These are phyloP conservation scores for Colletotrichum endophyticum DNA, from an alignment of 2,329 filamentous ascomycete genomes.

Conservation along the genomic window DNA sequence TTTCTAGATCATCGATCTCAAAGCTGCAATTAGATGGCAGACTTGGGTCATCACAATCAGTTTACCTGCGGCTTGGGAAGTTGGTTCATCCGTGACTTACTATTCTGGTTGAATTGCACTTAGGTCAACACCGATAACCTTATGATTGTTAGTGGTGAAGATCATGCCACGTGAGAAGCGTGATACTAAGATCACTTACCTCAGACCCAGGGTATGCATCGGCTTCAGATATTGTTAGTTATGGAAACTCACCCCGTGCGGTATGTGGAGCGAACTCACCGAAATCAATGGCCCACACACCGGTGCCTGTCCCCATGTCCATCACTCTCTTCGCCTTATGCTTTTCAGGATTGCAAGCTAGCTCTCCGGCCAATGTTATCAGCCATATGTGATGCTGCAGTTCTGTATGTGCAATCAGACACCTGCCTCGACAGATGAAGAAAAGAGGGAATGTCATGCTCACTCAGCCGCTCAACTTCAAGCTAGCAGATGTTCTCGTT, in stretches of 20 bases:
- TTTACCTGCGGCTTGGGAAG: background rate
- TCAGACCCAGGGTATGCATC: constrained; percentile 33
- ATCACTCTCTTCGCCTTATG: constrained; percentile 35
- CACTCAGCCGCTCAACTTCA: constrained; percentile 32
- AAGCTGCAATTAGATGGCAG: constrained; percentile 55
- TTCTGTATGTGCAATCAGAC: constrained; percentile 22
- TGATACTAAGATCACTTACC: background rate
- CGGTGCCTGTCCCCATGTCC: constrained; percentile 55
- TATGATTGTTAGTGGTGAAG: background rate
- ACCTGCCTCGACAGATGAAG: background rate
- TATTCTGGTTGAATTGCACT: constrained; percentile 43
- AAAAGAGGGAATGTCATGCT: background rate
- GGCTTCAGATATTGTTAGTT: constrained; percentile 9
- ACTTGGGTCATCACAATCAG: constrained; percentile 22
- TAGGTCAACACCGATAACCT: constrained; percentile 44
- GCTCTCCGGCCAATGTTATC: constrained; percentile 33
- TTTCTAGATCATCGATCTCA: constrained; percentile 46
- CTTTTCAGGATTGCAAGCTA: constrained; percentile 29
- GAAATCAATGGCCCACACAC: constrained; percentile 50
- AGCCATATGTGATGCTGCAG: constrained; percentile 39
- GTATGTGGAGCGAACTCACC: constrained; percentile 22
- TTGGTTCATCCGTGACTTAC: constrained; percentile 21
- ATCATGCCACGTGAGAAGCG: too few species aligned
- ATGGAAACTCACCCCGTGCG: too few species aligned
- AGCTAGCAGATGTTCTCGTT: constrained; percentile 13